Evolutionary conservation across 2,329 filamentous ascomycete species (phyloP).

Genomic region (Incumbomyces lentus): DNA sequence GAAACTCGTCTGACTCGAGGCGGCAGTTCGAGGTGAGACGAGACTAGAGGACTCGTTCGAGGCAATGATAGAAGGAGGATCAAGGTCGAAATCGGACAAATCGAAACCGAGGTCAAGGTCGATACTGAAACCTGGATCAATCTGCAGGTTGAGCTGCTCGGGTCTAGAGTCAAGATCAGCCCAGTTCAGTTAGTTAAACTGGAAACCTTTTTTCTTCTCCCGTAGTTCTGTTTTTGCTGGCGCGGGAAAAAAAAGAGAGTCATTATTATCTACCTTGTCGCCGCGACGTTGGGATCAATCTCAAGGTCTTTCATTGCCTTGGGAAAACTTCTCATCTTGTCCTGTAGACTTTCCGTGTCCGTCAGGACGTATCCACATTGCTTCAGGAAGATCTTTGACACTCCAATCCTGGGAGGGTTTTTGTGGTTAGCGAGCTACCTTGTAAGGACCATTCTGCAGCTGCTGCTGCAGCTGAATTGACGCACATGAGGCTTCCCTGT

Average conservation of each 20-base stretch:
- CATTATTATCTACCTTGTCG: slow-evolving; percentile 62
- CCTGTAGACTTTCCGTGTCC: slow-evolving; percentile 66
- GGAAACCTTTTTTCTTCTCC: no score
- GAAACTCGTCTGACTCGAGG: slow-evolving; percentile 25
- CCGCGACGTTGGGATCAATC: slow-evolving; percentile 61
- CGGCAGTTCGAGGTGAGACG: slow-evolving; percentile 9
- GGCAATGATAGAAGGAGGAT: slow-evolving; percentile 27
- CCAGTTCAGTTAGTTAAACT: neutral
- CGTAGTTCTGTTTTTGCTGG: no score
- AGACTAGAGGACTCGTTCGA: slow-evolving; percentile 25
- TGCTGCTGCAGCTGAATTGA: slow-evolving; percentile 19
- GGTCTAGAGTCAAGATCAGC: slow-evolving; percentile 46
- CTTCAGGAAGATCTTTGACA: slow-evolving; percentile 74
- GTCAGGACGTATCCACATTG: slow-evolving; percentile 78
- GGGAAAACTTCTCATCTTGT: slow-evolving; percentile 60
- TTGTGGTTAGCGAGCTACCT: slow-evolving; percentile 12
- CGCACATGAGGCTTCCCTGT: slow-evolving; percentile 71
- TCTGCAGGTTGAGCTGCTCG: slow-evolving; percentile 63
- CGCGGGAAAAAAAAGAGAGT: no score
- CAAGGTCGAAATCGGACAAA: slow-evolving; percentile 36
- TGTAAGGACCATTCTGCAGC: neutral
- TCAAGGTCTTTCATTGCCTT: slow-evolving; percentile 47
- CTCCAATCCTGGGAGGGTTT: slow-evolving; percentile 50
- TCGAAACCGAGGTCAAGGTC: slow-evolving; percentile 51
- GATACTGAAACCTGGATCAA: slow-evolving; percentile 73